Evolutionary conservation across 495 filamentous ascomycete genomes (phyloP), one percentile per base, ranked within the genome.

Genomic region (Podospora sp.): DNA sequence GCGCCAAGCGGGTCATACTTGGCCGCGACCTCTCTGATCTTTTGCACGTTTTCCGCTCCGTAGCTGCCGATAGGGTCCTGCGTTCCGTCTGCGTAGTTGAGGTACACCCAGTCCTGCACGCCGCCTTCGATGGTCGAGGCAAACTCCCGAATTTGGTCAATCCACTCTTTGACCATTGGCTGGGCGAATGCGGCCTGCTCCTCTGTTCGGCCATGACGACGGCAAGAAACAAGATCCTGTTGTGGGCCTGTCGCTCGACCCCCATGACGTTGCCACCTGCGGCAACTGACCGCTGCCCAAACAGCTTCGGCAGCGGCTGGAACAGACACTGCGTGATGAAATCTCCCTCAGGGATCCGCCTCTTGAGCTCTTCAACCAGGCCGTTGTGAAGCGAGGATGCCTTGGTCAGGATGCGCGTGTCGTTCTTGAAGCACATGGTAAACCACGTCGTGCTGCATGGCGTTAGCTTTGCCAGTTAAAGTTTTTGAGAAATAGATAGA

Each of bases 241-340:
- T 64, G 1, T 76, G 77, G 6, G 75, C 66, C 0, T 79, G 74
- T 0, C 72, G 67, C 6, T 81, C 74, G 0, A 88, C 67, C 5
- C 40, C 40, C 18, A 89, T 72, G 6, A 83, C 77, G 67, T 88
- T 88, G 0, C 83, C 85, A 5, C 85, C 86, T 25, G 72, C 73
- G 16, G 75, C 78, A 18, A 69, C 66, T 66, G 81, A 82, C 26
- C 80, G 75, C 9, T 77, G 65, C 11, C 78, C 78, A 27, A 79
- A 78, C 6, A 73, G 60, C 22, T 58, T 74, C 2, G 80, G 80
- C 29, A 87, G 74, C 3, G 78, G 82, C 63, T 87, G 85, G 70
- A 84, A 80, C 35, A 84, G 68, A 21, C 82, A 72, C 1, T 82
- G 80, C 0, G 82, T 81, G 20, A 76, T 65, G 26, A 83, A 73